Conservation (phyloP, 164 flowering plant species). For the Piper betle region DNA sequence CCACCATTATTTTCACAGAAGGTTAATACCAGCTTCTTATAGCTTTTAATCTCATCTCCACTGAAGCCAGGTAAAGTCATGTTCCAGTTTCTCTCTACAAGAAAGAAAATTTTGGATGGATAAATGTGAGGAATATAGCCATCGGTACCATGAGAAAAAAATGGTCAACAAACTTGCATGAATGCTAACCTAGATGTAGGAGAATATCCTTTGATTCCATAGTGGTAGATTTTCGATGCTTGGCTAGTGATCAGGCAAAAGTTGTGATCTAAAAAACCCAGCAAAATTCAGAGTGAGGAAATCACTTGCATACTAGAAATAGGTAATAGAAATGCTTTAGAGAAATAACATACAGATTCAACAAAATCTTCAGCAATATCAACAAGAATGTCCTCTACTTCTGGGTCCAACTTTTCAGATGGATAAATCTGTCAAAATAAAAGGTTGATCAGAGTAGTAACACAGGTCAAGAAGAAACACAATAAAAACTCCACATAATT, state of each 20-base stretch:
- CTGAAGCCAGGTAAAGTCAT: conserved; percentile 84
- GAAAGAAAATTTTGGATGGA: conserved; percentile 1
- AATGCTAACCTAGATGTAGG: conserved; percentile 73
- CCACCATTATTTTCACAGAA: neutral
- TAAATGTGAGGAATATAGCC: neutral
- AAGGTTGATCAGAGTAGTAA: neutral
- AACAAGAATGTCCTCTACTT: conserved; percentile 79
- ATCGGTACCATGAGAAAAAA: neutral
- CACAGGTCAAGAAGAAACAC: neutral
- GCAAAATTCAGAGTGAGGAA: neutral
- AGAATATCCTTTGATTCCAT: conserved; percentile 95
- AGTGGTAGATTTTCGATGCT: conserved; percentile 78
- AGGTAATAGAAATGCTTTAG: neutral
- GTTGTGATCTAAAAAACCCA: conserved; percentile 53
- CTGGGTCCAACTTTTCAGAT: conserved; percentile 71
- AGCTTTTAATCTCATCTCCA: conserved; percentile 84
- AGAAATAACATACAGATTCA: conserved; percentile 59
- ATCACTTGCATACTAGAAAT: neutral
- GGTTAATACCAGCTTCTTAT: conserved; percentile 56
- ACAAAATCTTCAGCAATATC: conserved; percentile 93
- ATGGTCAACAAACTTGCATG: neutral
- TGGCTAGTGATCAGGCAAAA: conserved; percentile 88
- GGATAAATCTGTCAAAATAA: conserved; percentile 61
- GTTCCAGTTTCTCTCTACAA: conserved; percentile 86
- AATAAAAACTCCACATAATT: neutral